Conservation (phyloP, 2,329 filamentous ascomycete species). For the Aschersonia sp. region DNA sequence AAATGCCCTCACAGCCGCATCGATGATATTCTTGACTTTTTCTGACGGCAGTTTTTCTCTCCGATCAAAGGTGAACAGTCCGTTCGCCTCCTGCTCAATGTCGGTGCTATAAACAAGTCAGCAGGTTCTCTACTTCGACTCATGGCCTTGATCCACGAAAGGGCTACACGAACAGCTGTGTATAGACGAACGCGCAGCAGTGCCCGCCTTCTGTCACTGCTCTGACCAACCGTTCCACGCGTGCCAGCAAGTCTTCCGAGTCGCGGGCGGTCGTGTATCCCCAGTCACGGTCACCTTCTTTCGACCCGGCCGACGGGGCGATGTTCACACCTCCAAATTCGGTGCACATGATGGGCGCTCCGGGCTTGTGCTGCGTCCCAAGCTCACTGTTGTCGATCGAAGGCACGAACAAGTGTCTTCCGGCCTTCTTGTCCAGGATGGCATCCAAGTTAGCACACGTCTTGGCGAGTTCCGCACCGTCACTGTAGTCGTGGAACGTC, state of each 20-base stretch:
- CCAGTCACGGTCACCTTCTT: constrained; percentile 36
- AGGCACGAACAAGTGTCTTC: constrained; percentile 37
- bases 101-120: constrained; percentile 23
- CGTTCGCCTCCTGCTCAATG: constrained; percentile 56
- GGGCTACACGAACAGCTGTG: constrained; percentile 37
- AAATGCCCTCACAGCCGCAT: constrained; percentile 34
- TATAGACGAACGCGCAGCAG: constrained; percentile 50
- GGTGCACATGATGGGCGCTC: constrained; percentile 48
- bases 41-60: constrained; percentile 42
- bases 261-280: constrained; percentile 53
- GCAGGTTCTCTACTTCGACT: no score
- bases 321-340: constrained; percentile 59
- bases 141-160: not conserved
- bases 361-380: constrained; percentile 33
- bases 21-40: constrained; percentile 42
- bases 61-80: constrained; percentile 47
- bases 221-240: constrained; percentile 43
- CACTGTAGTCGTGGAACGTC: constrained; percentile 55
- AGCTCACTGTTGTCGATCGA: constrained; percentile 26
- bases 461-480: constrained; percentile 37
- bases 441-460: constrained; percentile 37
- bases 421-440: constrained; percentile 38
- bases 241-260: constrained; percentile 39
- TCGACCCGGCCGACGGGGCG: constrained; percentile 25
- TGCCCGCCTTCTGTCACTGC: constrained; percentile 41